Evolutionary conservation across 768 basidiomycete species (phyloP).

Genomic region (Lenzites betulinus): DNA sequence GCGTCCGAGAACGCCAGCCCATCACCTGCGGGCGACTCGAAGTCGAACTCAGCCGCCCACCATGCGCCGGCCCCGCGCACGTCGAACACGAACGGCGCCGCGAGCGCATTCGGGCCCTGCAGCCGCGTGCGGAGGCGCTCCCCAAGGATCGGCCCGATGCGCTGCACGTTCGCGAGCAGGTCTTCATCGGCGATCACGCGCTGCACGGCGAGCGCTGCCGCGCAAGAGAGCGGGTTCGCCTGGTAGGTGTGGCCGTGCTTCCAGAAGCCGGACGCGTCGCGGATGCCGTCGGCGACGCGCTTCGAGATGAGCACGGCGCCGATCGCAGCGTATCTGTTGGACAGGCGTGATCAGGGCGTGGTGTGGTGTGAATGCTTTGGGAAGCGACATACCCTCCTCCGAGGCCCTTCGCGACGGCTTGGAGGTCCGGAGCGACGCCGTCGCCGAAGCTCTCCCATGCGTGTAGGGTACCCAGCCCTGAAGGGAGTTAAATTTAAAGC

Average conservation of each 20-base stretch:
- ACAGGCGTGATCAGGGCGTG: neutral
- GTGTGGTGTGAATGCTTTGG: neutral
- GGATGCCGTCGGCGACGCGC: constrained; percentile 69
- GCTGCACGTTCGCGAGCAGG: constrained; percentile 62
- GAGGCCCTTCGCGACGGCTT: constrained; percentile 87
- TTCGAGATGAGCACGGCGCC: constrained; percentile 80
- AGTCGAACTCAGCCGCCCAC: constrained; percentile 85
- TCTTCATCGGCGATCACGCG: constrained; percentile 68
- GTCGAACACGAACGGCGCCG: constrained; percentile 72
- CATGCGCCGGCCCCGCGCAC: constrained; percentile 84
- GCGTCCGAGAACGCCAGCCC: constrained; percentile 48
- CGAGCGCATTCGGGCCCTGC: constrained; percentile 52
- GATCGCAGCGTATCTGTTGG: constrained; percentile 70
- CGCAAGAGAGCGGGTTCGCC: constrained; percentile 76
- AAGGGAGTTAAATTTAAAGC: neutral
- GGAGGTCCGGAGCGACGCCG: constrained; percentile 77
- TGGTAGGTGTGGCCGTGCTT: constrained; percentile 88
- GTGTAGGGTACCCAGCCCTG: constrained; percentile 86
- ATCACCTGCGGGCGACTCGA: constrained; percentile 44
- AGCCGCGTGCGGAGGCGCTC: constrained; percentile 56
- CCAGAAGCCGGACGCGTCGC: constrained; percentile 67
- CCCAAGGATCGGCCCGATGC: constrained; percentile 60
- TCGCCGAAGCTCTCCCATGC: constrained; percentile 87
- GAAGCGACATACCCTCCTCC: constrained; percentile 70
- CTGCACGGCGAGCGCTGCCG: constrained; percentile 81